Conservation (phyloP, 2,329 filamentous ascomycete genomes). For the Hansfordia pulvinata region DNA sequence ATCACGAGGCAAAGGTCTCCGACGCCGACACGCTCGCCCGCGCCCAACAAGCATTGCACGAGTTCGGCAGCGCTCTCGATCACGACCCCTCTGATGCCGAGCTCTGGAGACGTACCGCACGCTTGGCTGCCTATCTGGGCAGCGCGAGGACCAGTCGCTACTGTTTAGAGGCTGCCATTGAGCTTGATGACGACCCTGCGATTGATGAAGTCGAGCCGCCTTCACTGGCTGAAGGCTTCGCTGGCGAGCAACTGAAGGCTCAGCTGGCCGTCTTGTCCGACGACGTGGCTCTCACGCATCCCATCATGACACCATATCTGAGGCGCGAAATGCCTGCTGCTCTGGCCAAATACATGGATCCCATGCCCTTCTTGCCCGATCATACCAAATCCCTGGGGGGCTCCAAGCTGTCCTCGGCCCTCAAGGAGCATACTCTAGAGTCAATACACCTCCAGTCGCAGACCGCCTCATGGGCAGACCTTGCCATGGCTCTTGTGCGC, state of each 20-base stretch:
- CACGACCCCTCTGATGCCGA: constrained; percentile 56
- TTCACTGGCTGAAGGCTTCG: constrained; percentile 48
- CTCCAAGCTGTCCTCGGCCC: constrained; percentile 7
- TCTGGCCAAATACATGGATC: constrained; percentile 42
- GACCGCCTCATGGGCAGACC: constrained; percentile 25
- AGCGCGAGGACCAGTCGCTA: constrained; percentile 45
- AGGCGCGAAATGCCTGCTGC: constrained; percentile 34
- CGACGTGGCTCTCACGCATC: constrained; percentile 42
- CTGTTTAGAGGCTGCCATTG: constrained; percentile 52
- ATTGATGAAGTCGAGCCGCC: constrained; percentile 48
- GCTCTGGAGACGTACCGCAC: constrained; percentile 46
- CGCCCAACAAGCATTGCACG: constrained; percentile 34
- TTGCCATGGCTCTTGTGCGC: constrained; percentile 26
- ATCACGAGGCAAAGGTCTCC: too few relatives aligned
- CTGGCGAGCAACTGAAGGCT: constrained; percentile 46
- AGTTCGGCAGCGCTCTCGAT: constrained; percentile 45
- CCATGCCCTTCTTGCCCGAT: constrained; percentile 47
- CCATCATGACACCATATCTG: constrained; percentile 42
- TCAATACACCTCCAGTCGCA: constrained; percentile 16
- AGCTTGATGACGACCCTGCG: constrained; percentile 53
- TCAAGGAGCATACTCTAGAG: background rate
- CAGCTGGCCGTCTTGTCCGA: constrained; percentile 40
- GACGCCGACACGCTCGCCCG: constrained; percentile 19
- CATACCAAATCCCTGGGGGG: constrained; percentile 21
- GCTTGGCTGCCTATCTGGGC: constrained; percentile 42